phyloP scores from a whole-genome alignment of 257 asterid genomes.

The Galeopsis tetrahit region DNA sequence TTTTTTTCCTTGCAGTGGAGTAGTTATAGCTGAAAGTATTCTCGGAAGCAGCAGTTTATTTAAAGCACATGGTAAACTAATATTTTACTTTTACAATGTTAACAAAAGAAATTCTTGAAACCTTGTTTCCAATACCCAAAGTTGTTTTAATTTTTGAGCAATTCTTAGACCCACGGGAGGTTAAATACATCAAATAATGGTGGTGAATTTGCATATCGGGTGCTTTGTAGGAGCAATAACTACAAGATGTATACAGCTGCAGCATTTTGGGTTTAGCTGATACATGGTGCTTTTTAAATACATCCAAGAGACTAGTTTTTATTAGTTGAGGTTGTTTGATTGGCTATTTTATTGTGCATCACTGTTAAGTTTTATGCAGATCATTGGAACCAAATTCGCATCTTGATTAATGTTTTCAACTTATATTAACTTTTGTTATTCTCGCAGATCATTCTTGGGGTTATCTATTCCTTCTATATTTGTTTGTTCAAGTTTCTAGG shows the following conservation, averaged over 20 bases:
- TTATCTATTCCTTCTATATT: slow-evolving; percentile 78
- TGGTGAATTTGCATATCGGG: slow-evolving; percentile 3
- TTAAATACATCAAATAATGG: background rate
- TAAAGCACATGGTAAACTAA: slow-evolving; percentile 64
- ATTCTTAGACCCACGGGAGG: background rate
- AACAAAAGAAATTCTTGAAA: background rate
- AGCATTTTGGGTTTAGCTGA: background rate
- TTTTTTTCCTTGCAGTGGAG: slow-evolving; percentile 75
- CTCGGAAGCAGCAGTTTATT: slow-evolving; percentile 55
- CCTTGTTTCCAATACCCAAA: slow-evolving; percentile 23
- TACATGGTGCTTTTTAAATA: background rate
- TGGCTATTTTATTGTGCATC: slow-evolving; percentile 15
- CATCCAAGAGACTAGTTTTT: slow-evolving; percentile 10
- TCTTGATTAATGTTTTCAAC: background rate
- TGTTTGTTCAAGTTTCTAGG: slow-evolving; percentile 78
- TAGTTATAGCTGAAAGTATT: slow-evolving; percentile 90
- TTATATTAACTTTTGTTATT: slow-evolving; percentile 30
- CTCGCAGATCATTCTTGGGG: slow-evolving; percentile 88
- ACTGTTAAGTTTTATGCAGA: slow-evolving; percentile 1
- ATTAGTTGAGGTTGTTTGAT: slow-evolving; percentile 21
- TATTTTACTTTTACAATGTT: slow-evolving; percentile 16
- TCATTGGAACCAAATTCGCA: slow-evolving; percentile 16
- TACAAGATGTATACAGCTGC: background rate
- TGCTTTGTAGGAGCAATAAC: background rate
- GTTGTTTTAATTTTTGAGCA: slow-evolving; percentile 3